These are phyloP conservation scores for Phellopilus nigrolimitatus DNA, from an alignment of 1,284 basidiomycete genomes.

Conservation along the genomic window DNA sequence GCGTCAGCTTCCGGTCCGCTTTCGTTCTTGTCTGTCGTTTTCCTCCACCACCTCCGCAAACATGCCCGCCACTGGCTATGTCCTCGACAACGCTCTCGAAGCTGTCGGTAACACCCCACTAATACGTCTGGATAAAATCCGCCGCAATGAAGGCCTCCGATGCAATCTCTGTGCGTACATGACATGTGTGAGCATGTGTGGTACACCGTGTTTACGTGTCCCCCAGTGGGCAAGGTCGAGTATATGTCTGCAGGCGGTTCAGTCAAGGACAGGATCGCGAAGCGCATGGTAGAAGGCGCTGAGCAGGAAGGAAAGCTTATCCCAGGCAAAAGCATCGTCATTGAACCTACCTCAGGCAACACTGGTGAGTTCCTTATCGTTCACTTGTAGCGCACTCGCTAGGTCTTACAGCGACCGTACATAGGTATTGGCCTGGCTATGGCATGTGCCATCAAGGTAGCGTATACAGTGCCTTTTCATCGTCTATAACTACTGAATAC, in stretches of 20 bases:
- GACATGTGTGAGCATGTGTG: background rate
- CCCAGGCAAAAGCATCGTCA: conserved; percentile 87
- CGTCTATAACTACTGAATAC: conserved; percentile 63
- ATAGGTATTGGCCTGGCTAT: conserved; percentile 88
- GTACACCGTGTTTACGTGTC: conserved; percentile 5
- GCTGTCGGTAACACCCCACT: conserved; percentile 91
- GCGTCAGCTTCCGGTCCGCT: background rate
- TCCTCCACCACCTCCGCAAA: background rate
- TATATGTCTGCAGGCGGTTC: conserved; percentile 90
- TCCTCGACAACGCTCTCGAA: conserved; percentile 76
- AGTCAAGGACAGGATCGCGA: conserved; percentile 94
- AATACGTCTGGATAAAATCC: conserved; percentile 80
- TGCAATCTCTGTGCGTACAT: conserved; percentile 81
- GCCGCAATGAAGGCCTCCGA: conserved; percentile 68
- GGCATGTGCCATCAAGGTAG: conserved; percentile 87
- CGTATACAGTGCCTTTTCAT: conserved; percentile 8
- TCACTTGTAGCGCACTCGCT: background rate
- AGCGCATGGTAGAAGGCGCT: conserved; percentile 93
- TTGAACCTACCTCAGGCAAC: conserved; percentile 93
- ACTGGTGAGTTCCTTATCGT: conserved; percentile 59
- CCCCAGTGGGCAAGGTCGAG: conserved; percentile 83
- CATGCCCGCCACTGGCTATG: conserved; percentile 28
- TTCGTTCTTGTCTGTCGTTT: conserved; percentile 1
- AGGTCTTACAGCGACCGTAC: conserved; percentile 1
- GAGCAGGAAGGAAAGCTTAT: conserved; percentile 84